phyloP scores from a whole-genome alignment of 1,284 basidiomycete genomes.

The Ganoderma resinaceum region DNA sequence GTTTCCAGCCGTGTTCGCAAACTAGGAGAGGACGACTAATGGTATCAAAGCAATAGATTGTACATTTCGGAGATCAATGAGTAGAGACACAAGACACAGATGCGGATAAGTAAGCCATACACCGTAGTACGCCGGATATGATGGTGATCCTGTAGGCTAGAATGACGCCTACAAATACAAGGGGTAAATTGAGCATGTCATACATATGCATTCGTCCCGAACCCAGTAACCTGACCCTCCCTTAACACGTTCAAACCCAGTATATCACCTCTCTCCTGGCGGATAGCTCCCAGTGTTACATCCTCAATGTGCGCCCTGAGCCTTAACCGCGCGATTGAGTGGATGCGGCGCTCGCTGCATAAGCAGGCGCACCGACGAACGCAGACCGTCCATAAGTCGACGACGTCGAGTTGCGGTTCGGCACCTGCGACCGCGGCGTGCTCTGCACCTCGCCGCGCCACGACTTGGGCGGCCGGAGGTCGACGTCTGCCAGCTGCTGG shows the following conservation, averaged over 20 bases:
- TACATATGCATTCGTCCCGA: slow-evolving; percentile 27
- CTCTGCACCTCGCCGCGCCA: slow-evolving; percentile 55
- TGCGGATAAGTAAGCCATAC: slow-evolving; percentile 31
- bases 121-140: slow-evolving; percentile 22
- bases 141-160: slow-evolving; percentile 28
- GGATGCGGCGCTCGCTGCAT: slow-evolving; percentile 28
- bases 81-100: slow-evolving; percentile 22
- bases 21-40: not conserved
- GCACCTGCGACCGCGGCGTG: slow-evolving; percentile 39
- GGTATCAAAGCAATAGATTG: slow-evolving; percentile 16
- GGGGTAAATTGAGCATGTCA: slow-evolving; percentile 28
- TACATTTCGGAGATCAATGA: slow-evolving; percentile 17
- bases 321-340: slow-evolving; percentile 29
- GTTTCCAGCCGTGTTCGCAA: not conserved
- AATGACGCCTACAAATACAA: slow-evolving; percentile 32
- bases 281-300: slow-evolving; percentile 5
- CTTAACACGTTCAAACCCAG: slow-evolving; percentile 9
- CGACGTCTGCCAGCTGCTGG: slow-evolving; percentile 75
- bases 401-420: slow-evolving; percentile 23
- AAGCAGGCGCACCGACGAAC: slow-evolving; percentile 25
- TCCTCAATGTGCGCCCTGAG: not conserved
- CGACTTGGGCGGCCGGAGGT: slow-evolving; percentile 73
- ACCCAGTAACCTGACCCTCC: slow-evolving; percentile 23
- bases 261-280: slow-evolving; percentile 9
- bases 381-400: slow-evolving; percentile 25